A percentile compares a stretch with the other conserved stretches of the same genome.
Conservation (phyloP, 2,329 filamentous ascomycete genomes). For the Colletotrichum truncatum region DNA sequence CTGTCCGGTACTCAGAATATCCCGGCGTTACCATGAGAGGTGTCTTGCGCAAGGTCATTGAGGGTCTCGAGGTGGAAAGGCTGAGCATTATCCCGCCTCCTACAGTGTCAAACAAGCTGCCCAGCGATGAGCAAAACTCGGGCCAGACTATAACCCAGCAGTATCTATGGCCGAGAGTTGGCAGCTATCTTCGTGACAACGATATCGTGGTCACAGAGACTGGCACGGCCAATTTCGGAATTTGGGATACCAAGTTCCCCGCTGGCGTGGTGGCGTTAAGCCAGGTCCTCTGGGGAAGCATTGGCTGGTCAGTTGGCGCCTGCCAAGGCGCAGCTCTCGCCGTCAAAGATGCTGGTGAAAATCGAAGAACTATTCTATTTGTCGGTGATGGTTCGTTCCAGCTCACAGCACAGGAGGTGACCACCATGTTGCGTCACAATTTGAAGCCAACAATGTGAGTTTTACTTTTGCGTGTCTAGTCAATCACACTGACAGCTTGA, state of each 20-base stretch:
- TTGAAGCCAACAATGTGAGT: slow-evolving; percentile 80
- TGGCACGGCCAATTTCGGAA: slow-evolving; percentile 87
- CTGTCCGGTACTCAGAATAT: slow-evolving; percentile 82
- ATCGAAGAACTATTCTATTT: slow-evolving; percentile 79
- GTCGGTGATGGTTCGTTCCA: slow-evolving; percentile 92
- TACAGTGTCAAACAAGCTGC: slow-evolving; percentile 60
- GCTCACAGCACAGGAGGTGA: slow-evolving; percentile 84
- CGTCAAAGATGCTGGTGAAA: slow-evolving; percentile 68
- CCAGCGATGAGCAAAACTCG: slow-evolving; percentile 46
- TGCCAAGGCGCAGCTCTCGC: slow-evolving; percentile 76
- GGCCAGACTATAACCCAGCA: slow-evolving; percentile 68
- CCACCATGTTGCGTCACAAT: slow-evolving; percentile 81
- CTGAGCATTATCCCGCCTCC: slow-evolving; percentile 66
- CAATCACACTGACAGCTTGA: slow-evolving; percentile 31
- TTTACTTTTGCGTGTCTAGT: neutral
- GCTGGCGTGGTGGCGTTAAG: slow-evolving; percentile 80
- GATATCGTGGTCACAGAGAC: slow-evolving; percentile 90
- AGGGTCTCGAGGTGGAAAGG: slow-evolving; percentile 64
- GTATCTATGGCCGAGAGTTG: slow-evolving; percentile 81
- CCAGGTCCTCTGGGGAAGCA: slow-evolving; percentile 79
- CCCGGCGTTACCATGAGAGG: slow-evolving; percentile 81
- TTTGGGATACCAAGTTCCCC: slow-evolving; percentile 87
- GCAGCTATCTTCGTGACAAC: slow-evolving; percentile 74
- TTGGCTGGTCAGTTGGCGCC: slow-evolving; percentile 69
- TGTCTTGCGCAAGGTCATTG: slow-evolving; percentile 76